phyloP scores from a whole-genome alignment of 495 filamentous ascomycete genomes.

The Alectoria sarmentosa region DNA sequence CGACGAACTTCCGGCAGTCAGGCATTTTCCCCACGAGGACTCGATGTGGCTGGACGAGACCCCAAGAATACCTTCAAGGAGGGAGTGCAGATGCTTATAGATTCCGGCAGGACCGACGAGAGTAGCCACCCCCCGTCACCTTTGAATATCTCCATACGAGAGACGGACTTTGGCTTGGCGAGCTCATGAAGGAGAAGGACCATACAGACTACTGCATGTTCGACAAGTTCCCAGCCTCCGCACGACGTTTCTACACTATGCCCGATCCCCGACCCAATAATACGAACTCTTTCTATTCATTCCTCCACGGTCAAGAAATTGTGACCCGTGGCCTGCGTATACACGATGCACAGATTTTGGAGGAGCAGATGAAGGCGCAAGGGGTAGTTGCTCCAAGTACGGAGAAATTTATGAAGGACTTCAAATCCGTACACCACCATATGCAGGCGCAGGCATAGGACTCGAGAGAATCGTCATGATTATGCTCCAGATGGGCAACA shows the following conservation, averaged over 20 bases:
- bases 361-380: conserved; percentile 64
- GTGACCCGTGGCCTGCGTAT: conserved; percentile 88
- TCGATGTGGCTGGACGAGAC: conserved; percentile 77
- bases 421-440: conserved; percentile 81
- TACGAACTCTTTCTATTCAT: conserved; percentile 95
- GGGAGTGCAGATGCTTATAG: conserved; percentile 70
- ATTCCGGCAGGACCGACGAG: conserved; percentile 72
- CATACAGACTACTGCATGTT: conserved; percentile 89
- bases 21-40: conserved; percentile 59
- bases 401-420: conserved; percentile 83
- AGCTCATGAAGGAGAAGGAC: conserved; percentile 77
- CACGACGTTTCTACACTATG: conserved; percentile 92
- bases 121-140: conserved; percentile 60
- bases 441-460: conserved; percentile 86
- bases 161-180: conserved; percentile 80
- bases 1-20: conserved; percentile 62
- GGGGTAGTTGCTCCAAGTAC: conserved; percentile 70
- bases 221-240: conserved; percentile 83
- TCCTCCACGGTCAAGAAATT: conserved; percentile 90
- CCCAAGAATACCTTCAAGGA: conserved; percentile 69
- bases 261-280: conserved; percentile 67
- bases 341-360: conserved; percentile 67
- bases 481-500: conserved; percentile 76
- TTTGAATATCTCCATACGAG: conserved; percentile 73
- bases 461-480: conserved; percentile 84